Conservation (phyloP, 371 early-diverging fungal species). For the Thermomucor indicae-seudaticae region DNA sequence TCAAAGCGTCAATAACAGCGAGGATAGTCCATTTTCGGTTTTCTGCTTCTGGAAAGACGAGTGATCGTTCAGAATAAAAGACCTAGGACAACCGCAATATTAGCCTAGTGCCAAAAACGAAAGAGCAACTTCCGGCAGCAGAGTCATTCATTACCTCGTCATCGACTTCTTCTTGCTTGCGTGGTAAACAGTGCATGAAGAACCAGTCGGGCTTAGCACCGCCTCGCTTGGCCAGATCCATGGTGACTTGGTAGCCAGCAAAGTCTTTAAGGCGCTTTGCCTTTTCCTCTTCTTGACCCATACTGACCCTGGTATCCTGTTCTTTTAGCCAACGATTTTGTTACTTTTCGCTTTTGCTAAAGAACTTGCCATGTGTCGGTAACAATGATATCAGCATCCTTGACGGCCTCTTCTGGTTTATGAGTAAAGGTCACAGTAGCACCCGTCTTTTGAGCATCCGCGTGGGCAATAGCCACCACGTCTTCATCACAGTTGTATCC, state of each 20-base stretch:
- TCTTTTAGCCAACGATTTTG: neutral
- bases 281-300: constrained; percentile 96
- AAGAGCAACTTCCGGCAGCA: neutral
- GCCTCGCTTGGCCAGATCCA: constrained; percentile 68
- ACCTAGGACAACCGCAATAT: constrained; percentile 38
- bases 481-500: constrained; percentile 72
- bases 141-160: constrained; percentile 65
- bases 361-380: constrained; percentile 88
- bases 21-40: constrained; percentile 97
- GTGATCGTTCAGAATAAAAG: constrained; percentile 86
- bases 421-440: constrained; percentile 57
- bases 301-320: constrained; percentile 85
- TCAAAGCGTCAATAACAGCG: constrained; percentile 73
- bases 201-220: constrained; percentile 84
- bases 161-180: constrained; percentile 93
- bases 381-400: constrained; percentile 82
- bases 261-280: constrained; percentile 77
- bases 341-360: neutral
- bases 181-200: constrained; percentile 96
- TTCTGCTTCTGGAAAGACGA: constrained; percentile 96
- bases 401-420: constrained; percentile 75
- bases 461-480: constrained; percentile 58
- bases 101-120: neutral
- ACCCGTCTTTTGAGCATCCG: constrained; percentile 44
- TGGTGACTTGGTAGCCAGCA: constrained; percentile 84